These are phyloP conservation scores for Termitomyces sp. DNA, from an alignment of 1,284 basidiomycete species.

Conservation along the genomic window DNA sequence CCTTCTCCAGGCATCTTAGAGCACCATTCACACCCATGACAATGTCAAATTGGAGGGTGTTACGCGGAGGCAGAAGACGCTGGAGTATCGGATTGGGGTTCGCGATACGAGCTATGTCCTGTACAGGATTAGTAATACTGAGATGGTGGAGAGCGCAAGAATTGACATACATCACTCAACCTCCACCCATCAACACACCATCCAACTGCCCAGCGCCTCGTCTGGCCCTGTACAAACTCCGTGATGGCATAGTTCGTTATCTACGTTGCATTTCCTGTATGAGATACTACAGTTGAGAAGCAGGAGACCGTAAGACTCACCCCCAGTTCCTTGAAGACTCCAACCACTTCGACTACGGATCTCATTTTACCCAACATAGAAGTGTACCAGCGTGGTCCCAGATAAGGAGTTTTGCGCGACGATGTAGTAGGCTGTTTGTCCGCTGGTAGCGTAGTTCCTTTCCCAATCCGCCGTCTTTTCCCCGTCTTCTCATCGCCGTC, in stretches of 20 bases:
- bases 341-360: slow-evolving; percentile 62
- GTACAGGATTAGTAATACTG: slow-evolving; percentile 5
- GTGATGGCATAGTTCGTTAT: slow-evolving; percentile 83
- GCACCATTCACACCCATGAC: slow-evolving; percentile 11
- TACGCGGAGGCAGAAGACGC: slow-evolving; percentile 49
- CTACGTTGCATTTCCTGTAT: slow-evolving; percentile 29
- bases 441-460: not conserved
- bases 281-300: not conserved
- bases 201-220: slow-evolving; percentile 82
- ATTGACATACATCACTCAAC: slow-evolving; percentile 70
- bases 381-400: slow-evolving; percentile 76
- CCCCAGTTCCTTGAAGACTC: slow-evolving; percentile 43
- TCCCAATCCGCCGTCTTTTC: slow-evolving; percentile 2
- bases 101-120: slow-evolving; percentile 37
- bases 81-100: slow-evolving; percentile 39
- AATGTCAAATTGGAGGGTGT: slow-evolving; percentile 37
- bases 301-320: slow-evolving; percentile 32
- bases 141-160: not conserved
- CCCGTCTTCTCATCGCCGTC: slow-evolving; percentile 5
- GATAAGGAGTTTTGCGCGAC: not conserved
- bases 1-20: slow-evolving; percentile 19
- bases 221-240: slow-evolving; percentile 81
- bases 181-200: slow-evolving; percentile 72
- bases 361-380: slow-evolving; percentile 87
- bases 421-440: not conserved